Evolutionary conservation across 306 rosid species (phyloP), one percentile per base, ranked within the genome.

Genomic region (Lathyrus oleraceus): DNA sequence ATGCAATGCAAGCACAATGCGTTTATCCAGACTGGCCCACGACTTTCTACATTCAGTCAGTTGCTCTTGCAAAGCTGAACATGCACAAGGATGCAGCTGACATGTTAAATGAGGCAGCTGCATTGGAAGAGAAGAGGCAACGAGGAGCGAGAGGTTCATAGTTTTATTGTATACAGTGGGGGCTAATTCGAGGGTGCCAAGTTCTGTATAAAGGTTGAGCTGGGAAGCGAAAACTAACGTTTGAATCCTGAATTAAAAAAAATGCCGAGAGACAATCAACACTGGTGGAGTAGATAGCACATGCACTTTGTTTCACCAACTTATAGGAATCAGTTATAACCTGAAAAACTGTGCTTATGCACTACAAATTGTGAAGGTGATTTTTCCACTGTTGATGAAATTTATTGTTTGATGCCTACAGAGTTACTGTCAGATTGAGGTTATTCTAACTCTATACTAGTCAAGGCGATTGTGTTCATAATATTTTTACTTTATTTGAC

Each of bases 1-100:
- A 94, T 83, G 98, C 96, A 49, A 94, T 94, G 98, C 98, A 94
- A 80, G 97, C 98, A 25, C 98, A 94, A 67, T 87, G 90, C 2
- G 92, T 91, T 36, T 84, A 80, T 78, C 97, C 99, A 17, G 99
- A 94, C 63, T 94, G 99, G 99, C 89, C 96, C 1, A 91, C 97
- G 0, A 92, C 99, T 38, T 94, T 94, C 83, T 94, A 91, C 89
- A 85, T 94, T 96, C 99, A 94, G 71, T 94, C 99, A 0, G 97
- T 94, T 57, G 99, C 99, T 38, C 96, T 94, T 40, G 97, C 97
- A 5, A 94, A 91, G 87, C 78, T 94, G 79, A 88, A 89, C 85
- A 94, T 94, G 99, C 87, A 87, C 76, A 89, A 94, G 84, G 99
- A 94, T 49, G 97, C 99, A 0, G 78, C 81, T n/a, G 99, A 94